Base-by-base conservation (phyloP, 768 basidiomycete genomes). In the Tricholoma furcatifolium region DNA sequence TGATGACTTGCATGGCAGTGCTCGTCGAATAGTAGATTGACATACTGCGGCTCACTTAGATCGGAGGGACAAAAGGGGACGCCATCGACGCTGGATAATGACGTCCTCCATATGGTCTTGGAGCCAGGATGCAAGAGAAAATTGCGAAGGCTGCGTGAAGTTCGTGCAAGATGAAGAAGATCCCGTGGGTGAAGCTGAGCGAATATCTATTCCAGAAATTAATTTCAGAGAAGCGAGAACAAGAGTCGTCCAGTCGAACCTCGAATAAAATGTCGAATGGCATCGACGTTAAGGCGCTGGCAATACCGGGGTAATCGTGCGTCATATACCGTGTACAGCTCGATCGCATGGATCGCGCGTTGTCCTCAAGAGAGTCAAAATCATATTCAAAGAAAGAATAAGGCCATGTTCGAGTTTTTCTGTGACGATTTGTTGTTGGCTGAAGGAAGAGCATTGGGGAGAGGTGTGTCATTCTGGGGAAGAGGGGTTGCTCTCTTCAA, bases 151-250 rank as follows among this genome's bases (percentile, higher is more conserved):
- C 58, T 23, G 50, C 67, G 71, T 9, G 73, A 68, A 5, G 71
- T 73, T 11, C 73, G 69, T 15, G 75, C 58, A 6, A 78, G 65
- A 21, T 60, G 63, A 9, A 78, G 61, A 20, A 77, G 68, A 56
- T 75, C 75, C 1, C 55, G n/a, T 6, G 75, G 72, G 15, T 60
- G 56, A 23, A 78, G 54, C 38, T 69, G 66, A 27, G 60, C 58
- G 34, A 72, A 70, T 38, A 78, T 71, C 71, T 77, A 54, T 34
- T n/a, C 27, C 27, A 27, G 7, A 18, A 1, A 43, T 45, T 17
- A 41, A 17, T 47, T 24, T 30, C 11, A 38, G 15, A 2, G 32
- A 36, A 30, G 15, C 6, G 17, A 12, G 21, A 14, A 17, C 14
- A 31, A 18, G 14, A 6, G n/a, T 34, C 8, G 4, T 14, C 40